Conservation (phyloP, 306 rosid genomes). For the Benincasa hispida region DNA sequence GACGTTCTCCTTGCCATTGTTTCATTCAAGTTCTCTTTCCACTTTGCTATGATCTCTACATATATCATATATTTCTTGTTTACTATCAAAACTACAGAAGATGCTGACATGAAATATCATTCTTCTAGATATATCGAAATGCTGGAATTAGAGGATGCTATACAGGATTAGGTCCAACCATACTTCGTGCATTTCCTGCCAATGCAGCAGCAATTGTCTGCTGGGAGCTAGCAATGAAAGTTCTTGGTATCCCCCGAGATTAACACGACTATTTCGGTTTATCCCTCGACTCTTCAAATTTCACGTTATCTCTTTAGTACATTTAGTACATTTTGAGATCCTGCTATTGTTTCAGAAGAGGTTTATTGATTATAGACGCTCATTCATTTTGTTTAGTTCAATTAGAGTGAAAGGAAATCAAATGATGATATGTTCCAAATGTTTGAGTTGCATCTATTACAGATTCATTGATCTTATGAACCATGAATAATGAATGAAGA, state of each 20-base stretch:
- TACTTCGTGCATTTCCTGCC: slow-evolving; percentile 82
- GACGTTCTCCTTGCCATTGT: neutral
- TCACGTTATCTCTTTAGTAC: neutral
- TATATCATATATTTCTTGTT: neutral
- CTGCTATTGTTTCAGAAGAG: neutral
- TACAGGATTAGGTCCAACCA: slow-evolving; percentile 77
- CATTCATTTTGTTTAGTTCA: neutral
- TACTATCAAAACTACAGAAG: neutral
- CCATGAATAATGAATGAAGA: neutral
- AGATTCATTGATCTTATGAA: neutral
- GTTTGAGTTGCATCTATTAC: neutral
- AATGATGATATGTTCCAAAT: neutral
- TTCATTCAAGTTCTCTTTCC: neutral
- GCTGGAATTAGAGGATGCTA: slow-evolving; percentile 81
- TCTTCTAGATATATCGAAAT: slow-evolving; percentile 45
- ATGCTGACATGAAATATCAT: slow-evolving; percentile 1
- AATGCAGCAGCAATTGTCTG: slow-evolving; percentile 81
- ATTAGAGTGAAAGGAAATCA: neutral
- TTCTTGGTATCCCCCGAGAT: slow-evolving; percentile 48
- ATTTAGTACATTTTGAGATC: neutral
- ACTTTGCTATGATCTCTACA: neutral
- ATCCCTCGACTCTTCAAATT: neutral
- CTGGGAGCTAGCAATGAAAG: slow-evolving; percentile 86
- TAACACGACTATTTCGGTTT: slow-evolving; percentile 14
- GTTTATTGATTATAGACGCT: neutral